Percentiles rank a stretch among this genome's conserved stretches.
Conservation (phyloP, 208 protist genomes). For the Leishmania turanica region DNA sequence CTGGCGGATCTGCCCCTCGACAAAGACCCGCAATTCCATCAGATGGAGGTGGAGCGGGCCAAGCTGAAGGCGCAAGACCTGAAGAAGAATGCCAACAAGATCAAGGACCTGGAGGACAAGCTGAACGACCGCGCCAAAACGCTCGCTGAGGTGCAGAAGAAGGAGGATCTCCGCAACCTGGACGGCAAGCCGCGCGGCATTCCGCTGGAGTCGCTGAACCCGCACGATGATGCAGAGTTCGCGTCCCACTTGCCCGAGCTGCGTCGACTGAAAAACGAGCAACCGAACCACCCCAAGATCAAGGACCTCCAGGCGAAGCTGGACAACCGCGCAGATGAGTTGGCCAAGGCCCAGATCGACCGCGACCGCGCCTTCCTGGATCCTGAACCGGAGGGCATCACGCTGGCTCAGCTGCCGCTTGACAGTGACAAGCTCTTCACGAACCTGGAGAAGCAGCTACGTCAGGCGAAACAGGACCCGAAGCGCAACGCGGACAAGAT, state of each 20-base stretch:
- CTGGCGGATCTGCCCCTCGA: slow-evolving; percentile 72
- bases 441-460: slow-evolving; percentile 69
- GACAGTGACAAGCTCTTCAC: slow-evolving; percentile 67
- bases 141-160: slow-evolving; percentile 56
- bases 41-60: slow-evolving; percentile 73
- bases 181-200: slow-evolving; percentile 66
- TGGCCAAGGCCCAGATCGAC: slow-evolving; percentile 55
- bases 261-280: slow-evolving; percentile 66
- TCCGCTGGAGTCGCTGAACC: slow-evolving; percentile 54
- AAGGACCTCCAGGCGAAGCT: slow-evolving; percentile 55
- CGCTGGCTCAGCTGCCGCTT: slow-evolving; percentile 61
- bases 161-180: slow-evolving; percentile 58
- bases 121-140: slow-evolving; percentile 68
- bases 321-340: slow-evolving; percentile 50
- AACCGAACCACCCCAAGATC: slow-evolving; percentile 49
- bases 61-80: slow-evolving; percentile 73
- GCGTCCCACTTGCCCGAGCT: slow-evolving; percentile 58
- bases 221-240: slow-evolving; percentile 64
- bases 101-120: slow-evolving; percentile 59
- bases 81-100: slow-evolving; percentile 48
- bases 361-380: slow-evolving; percentile 68
- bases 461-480: slow-evolving; percentile 49
- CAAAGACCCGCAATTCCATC: slow-evolving; percentile 54
- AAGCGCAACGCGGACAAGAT: slow-evolving; percentile 55
- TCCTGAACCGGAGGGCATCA: slow-evolving; percentile 64